Conservation (phyloP, 2,329 filamentous ascomycete genomes). For the Fusarium sp. region DNA sequence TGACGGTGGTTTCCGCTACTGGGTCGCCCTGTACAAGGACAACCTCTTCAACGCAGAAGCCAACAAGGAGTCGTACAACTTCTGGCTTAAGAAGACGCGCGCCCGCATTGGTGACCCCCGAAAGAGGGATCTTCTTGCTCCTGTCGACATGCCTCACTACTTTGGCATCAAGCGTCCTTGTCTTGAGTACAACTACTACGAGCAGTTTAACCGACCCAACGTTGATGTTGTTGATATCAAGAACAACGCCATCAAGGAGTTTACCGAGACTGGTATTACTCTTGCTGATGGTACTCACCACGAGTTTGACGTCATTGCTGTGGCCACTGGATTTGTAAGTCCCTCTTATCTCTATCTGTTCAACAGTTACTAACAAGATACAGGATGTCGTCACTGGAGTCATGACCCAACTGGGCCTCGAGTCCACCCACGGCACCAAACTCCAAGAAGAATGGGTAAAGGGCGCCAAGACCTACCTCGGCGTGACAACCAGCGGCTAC, state of each 20-base stretch:
- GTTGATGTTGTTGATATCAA: constrained; percentile 59
- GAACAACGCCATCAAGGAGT: constrained; percentile 54
- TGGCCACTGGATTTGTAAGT: constrained; percentile 61
- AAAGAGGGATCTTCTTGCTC: constrained; percentile 64
- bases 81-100: constrained; percentile 66
- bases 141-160: constrained; percentile 62
- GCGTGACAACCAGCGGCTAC: constrained; percentile 57
- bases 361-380: constrained; percentile 17
- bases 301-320: constrained; percentile 58
- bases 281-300: constrained; percentile 56
- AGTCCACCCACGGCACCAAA: constrained; percentile 53
- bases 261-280: constrained; percentile 56
- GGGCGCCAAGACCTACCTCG: constrained; percentile 59
- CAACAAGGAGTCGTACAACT: constrained; percentile 66
- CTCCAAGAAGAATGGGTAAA: constrained; percentile 58
- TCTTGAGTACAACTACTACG: constrained; percentile 59
- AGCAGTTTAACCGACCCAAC: constrained; percentile 58
- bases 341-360: neutral
- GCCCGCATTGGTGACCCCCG: constrained; percentile 62
- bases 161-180: constrained; percentile 66
- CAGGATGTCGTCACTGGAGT: constrained; percentile 54
- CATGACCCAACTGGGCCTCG: constrained; percentile 60
- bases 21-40: constrained; percentile 68
- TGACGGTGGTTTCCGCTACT: constrained; percentile 67
- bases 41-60: constrained; percentile 58